Conservation (phyloP, 495 filamentous ascomycete genomes). For the Talaromyces wortmannii region DNA sequence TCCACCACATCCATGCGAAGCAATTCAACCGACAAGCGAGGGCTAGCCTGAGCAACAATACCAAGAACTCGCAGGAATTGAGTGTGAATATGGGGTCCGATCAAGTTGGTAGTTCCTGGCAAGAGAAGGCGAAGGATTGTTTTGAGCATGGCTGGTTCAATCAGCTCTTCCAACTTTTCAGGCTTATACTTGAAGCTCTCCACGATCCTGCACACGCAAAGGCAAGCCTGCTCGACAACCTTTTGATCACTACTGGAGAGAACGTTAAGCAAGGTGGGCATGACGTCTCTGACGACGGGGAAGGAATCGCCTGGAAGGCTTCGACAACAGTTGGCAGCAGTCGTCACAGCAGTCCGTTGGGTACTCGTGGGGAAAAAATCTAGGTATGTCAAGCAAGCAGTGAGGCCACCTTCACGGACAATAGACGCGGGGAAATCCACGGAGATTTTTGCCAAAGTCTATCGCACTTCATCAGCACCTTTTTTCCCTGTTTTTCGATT, state of each 20-base stretch:
- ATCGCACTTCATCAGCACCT: slow-evolving; percentile 8
- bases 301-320: slow-evolving; percentile 94
- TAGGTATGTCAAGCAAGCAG: slow-evolving; percentile 86
- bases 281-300: slow-evolving; percentile 79
- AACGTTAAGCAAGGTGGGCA: slow-evolving; percentile 89
- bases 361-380: slow-evolving; percentile 98
- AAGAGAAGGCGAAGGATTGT: slow-evolving; percentile 85
- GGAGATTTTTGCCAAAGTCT: slow-evolving; percentile 95
- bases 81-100: slow-evolving; percentile 92
- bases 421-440: slow-evolving; percentile 94
- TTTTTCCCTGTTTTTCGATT: not conserved
- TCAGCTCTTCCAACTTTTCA: slow-evolving; percentile 82
- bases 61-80: slow-evolving; percentile 89
- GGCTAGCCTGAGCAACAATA: slow-evolving; percentile 82
- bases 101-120: slow-evolving; percentile 92
- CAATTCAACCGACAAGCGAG: slow-evolving; percentile 77
- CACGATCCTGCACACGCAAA: slow-evolving; percentile 94
- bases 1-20: slow-evolving; percentile 97
- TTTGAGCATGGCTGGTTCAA: slow-evolving; percentile 77
- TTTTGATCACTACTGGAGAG: slow-evolving; percentile 88
- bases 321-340: slow-evolving; percentile 95
- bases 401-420: slow-evolving; percentile 90
- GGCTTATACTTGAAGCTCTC: slow-evolving; percentile 90
- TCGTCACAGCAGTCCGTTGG: slow-evolving; percentile 92
- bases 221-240: slow-evolving; percentile 92